Evolutionary conservation across 768 basidiomycete genomes (phyloP).

Genomic region (Tephrocybe sp.): DNA sequence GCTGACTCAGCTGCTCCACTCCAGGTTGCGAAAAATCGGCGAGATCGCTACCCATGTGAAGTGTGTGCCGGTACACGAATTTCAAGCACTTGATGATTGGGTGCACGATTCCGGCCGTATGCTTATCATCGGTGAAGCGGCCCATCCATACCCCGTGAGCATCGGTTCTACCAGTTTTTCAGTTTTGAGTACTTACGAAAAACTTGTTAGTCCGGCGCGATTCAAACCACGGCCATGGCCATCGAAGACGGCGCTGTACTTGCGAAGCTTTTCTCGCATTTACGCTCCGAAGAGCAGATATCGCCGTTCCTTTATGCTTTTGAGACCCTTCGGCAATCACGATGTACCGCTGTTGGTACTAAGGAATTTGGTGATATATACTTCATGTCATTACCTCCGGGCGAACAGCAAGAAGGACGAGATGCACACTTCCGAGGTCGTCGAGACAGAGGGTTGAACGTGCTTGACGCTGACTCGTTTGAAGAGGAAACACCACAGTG

Average conservation of each 20-base stretch:
- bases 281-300: slow-evolving; percentile 50
- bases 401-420: slow-evolving; percentile 41
- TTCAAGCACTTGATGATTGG: slow-evolving; percentile 50
- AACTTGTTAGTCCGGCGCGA: slow-evolving; percentile 42
- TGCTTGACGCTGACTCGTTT: slow-evolving; percentile 38
- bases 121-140: slow-evolving; percentile 56
- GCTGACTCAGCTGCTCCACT: background rate
- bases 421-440: slow-evolving; percentile 37
- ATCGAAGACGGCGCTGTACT: slow-evolving; percentile 66
- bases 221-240: slow-evolving; percentile 48
- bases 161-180: background rate
- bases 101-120: slow-evolving; percentile 44
- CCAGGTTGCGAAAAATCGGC: slow-evolving; percentile 15
- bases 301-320: slow-evolving; percentile 49
- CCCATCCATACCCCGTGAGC: slow-evolving; percentile 55
- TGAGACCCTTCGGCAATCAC: slow-evolving; percentile 52
- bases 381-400: slow-evolving; percentile 45
- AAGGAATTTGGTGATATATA: slow-evolving; percentile 45
- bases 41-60: slow-evolving; percentile 30
- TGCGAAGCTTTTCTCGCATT: slow-evolving; percentile 58
- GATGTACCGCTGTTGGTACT: slow-evolving; percentile 39
- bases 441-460: slow-evolving; percentile 24
- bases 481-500: slow-evolving; percentile 36
- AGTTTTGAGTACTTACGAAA: background rate
- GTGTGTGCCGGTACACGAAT: slow-evolving; percentile 38